Percentiles rank a stretch among this genome's conserved stretches.
These are phyloP conservation scores for Podaxis carcinomalis DNA, from an alignment of 768 basidiomycete species.

Conservation along the genomic window DNA sequence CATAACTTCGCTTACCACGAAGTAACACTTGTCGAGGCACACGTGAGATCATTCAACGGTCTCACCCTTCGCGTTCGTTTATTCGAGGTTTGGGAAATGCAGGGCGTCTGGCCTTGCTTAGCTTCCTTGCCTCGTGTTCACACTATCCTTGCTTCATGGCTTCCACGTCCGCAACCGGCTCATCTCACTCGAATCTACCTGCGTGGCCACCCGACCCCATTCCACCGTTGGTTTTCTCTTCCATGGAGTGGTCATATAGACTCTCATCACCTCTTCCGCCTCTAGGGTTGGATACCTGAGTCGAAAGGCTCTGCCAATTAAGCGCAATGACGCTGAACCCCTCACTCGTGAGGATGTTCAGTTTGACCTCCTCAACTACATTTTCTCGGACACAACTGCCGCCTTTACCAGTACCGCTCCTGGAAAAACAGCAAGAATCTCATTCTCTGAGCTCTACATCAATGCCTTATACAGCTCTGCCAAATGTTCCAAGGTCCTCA, in stretches of 20 bases:
- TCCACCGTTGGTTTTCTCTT: slow-evolving; percentile 43
- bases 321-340: slow-evolving; percentile 79
- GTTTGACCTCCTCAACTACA: slow-evolving; percentile 75
- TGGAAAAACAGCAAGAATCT: slow-evolving; percentile 48
- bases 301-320: slow-evolving; percentile 73
- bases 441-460: slow-evolving; percentile 82
- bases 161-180: slow-evolving; percentile 33
- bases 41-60: slow-evolving; percentile 32
- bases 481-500: slow-evolving; percentile 85
- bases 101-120: slow-evolving; percentile 24
- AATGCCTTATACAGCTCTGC: slow-evolving; percentile 74
- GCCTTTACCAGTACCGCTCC: slow-evolving; percentile 70
- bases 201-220: slow-evolving; percentile 45
- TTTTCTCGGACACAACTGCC: slow-evolving; percentile 65
- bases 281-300: slow-evolving; percentile 55
- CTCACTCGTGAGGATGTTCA: slow-evolving; percentile 82
- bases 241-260: slow-evolving; percentile 5
- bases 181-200: slow-evolving; percentile 23
- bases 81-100: slow-evolving; percentile 19
- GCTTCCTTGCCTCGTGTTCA: slow-evolving; percentile 32
- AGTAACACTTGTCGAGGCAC: slow-evolving; percentile 19
- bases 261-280: slow-evolving; percentile 11
- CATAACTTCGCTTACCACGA: slow-evolving; percentile 8
- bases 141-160: slow-evolving; percentile 40
- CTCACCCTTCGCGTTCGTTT: slow-evolving; percentile 20